Evolutionary conservation across 257 asterid species (phyloP).

Genomic region (Cynanchum wilfordii): DNA sequence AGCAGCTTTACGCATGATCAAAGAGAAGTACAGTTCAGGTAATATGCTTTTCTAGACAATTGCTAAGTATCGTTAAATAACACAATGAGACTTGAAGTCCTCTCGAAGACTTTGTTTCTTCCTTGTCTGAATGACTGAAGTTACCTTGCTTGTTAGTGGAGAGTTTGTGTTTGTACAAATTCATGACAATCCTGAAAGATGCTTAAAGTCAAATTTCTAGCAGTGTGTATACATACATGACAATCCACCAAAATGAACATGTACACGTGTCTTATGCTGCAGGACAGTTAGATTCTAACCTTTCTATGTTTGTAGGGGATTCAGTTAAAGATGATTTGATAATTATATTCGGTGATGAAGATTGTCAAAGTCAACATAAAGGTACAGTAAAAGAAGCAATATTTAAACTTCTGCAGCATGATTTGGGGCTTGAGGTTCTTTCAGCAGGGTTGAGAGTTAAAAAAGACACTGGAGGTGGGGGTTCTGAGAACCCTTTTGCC

Average conservation of each 20-base stretch:
- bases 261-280: not conserved
- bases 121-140: no score
- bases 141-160: not conserved
- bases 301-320: constrained; percentile 47
- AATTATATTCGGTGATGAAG: constrained; percentile 54
- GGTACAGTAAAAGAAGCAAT: constrained; percentile 50
- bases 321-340: constrained; percentile 56
- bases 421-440: constrained; percentile 68
- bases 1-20: constrained; percentile 85
- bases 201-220: not conserved
- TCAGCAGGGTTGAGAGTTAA: constrained; percentile 30
- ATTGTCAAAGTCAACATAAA: constrained; percentile 27
- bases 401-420: constrained; percentile 52
- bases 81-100: not conserved
- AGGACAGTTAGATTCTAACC: constrained; percentile 7
- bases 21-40: constrained; percentile 67
- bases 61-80: not conserved
- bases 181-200: constrained; percentile 3
- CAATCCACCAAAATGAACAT: not conserved
- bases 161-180: not conserved
- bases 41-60: not conserved
- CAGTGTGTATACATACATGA: not conserved
- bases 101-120: not conserved
- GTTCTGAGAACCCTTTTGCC: constrained; percentile 15
- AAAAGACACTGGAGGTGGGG: constrained; percentile 15